A percentile compares a stretch with the other conserved stretches of the same genome.
Evolutionary conservation across 306 rosid species (phyloP).

Genomic region (Cicer judaicum): DNA sequence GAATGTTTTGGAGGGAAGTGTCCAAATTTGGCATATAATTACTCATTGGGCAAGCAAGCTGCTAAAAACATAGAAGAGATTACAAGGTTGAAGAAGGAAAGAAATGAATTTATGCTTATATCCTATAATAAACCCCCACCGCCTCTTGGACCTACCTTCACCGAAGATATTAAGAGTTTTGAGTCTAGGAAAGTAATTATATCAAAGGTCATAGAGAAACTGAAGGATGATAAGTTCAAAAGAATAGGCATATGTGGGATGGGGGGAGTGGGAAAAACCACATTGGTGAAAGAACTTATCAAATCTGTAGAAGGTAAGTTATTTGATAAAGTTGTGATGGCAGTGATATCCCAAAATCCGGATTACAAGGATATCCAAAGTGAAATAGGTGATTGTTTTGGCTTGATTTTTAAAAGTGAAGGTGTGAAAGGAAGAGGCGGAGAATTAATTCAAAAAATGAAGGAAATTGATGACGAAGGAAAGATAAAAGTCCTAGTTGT

Average conservation of each 20-base stretch:
- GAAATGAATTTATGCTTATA: neutral
- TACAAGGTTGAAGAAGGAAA: neutral
- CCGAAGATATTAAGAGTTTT: neutral
- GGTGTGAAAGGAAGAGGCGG: neutral
- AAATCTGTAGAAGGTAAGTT: neutral
- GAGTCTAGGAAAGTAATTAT: neutral
- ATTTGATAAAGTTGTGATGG: slow-evolving; percentile 1
- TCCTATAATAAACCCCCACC: neutral
- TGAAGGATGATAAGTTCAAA: neutral
- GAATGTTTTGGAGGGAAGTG: neutral
- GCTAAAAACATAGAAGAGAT: neutral
- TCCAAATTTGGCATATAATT: neutral
- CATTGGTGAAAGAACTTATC: neutral
- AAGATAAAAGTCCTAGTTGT: neutral
- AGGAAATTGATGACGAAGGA: neutral
- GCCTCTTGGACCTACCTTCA: neutral
- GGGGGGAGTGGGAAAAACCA: neutral
- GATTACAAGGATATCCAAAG: neutral
- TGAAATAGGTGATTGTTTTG: neutral
- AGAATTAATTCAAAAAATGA: neutral
- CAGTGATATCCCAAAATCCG: neutral
- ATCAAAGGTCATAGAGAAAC: neutral
- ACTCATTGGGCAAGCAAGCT: neutral
- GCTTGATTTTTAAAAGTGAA: neutral
- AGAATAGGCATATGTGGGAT: neutral